phyloP scores from a whole-genome alignment of 192 early-diverging fungal species.

The Rhizophagus clarus region DNA sequence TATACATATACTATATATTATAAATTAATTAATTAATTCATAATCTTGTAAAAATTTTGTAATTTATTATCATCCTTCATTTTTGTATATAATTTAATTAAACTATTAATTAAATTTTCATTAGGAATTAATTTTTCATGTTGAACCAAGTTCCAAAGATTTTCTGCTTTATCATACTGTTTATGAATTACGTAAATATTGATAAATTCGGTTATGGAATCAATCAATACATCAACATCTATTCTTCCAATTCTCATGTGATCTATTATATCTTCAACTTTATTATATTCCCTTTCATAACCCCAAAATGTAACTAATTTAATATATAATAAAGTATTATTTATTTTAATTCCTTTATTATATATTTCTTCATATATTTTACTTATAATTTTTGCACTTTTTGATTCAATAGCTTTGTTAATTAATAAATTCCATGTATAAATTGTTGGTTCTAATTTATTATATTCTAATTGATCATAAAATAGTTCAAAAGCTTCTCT shows the following conservation, averaged over 20 bases:
- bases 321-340: not conserved
- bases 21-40: not conserved
- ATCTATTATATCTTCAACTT: not conserved
- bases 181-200: not conserved
- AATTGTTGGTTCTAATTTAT: not conserved
- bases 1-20: no score
- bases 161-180: not conserved
- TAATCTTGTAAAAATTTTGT: not conserved
- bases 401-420: not conserved
- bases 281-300: not conserved
- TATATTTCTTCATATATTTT: not conserved
- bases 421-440: conserved; percentile 11
- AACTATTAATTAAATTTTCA: not conserved
- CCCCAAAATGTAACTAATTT: not conserved
- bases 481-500: not conserved
- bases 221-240: not conserved
- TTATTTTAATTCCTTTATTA: not conserved
- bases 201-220: not conserved
- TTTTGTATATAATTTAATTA: not conserved
- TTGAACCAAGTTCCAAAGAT: not conserved
- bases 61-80: not conserved
- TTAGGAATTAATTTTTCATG: not conserved
- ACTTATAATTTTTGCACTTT: not conserved
- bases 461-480: not conserved
- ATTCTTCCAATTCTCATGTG: not conserved